Percentiles rank a stretch among this genome's conserved stretches.
Conservation (phyloP, 2,329 filamentous ascomycete species). For the Trichoderma semiorbis region DNA sequence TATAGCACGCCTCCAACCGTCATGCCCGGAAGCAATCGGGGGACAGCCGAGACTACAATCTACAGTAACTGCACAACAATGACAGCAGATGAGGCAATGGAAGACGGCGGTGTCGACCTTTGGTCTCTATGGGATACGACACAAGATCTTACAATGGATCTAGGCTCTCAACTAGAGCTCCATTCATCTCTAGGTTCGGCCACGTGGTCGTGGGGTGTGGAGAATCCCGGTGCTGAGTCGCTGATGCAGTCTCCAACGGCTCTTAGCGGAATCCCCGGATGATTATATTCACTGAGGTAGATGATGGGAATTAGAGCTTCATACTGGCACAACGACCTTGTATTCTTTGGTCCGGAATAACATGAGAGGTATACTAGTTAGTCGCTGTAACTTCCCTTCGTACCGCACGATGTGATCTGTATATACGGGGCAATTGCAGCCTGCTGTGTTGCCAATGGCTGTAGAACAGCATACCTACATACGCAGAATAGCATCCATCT, state of each 20-base stretch:
- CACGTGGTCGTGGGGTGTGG: constrained; percentile 9
- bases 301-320: neutral
- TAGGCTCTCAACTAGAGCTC: constrained; percentile 7
- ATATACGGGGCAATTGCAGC: neutral
- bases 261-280: neutral
- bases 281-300: neutral
- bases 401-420: neutral
- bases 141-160: constrained; percentile 7
- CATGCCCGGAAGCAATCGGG: neutral
- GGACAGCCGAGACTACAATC: neutral
- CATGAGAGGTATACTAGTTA: neutral
- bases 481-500: neutral
- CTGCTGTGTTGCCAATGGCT: neutral
- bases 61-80: neutral
- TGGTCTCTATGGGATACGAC: constrained; percentile 15
- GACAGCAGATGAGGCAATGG: neutral
- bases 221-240: neutral
- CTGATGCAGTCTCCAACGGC: neutral
- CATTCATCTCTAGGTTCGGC: constrained; percentile 4
- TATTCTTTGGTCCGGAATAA: neutral
- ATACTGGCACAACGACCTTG: neutral
- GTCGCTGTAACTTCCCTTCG: neutral
- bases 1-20: constrained; percentile 1
- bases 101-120: neutral
- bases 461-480: neutral